Conservation (phyloP, 768 basidiomycete species). For the Auricularia auricula-judae region DNA sequence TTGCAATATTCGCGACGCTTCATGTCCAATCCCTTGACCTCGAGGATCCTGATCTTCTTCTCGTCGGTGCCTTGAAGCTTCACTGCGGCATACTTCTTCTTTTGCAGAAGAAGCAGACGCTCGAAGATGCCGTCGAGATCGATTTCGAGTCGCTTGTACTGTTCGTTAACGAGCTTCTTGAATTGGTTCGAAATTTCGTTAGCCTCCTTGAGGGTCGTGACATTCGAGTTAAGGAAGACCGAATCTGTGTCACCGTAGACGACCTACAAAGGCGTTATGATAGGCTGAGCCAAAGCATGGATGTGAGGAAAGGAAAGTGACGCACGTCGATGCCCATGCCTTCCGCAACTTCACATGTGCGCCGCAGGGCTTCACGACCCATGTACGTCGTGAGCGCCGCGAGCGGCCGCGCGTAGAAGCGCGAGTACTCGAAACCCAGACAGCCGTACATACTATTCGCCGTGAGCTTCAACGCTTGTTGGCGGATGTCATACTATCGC, state of each 20-base stretch:
- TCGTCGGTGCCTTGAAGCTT: conserved; percentile 77
- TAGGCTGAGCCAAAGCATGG: no score
- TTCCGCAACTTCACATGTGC: conserved; percentile 88
- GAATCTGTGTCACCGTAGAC: conserved; percentile 99
- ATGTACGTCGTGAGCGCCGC: conserved; percentile 96
- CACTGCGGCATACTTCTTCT: conserved; percentile 98
- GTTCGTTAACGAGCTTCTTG: conserved; percentile 94
- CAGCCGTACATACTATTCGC: conserved; percentile 99
- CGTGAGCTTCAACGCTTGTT: conserved; percentile 92
- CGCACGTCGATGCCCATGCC: conserved; percentile 79
- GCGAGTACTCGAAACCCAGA: conserved; percentile 92
- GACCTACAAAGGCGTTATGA: conserved; percentile 42
- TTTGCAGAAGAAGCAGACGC: conserved; percentile 83
- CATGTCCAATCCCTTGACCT: conserved; percentile 98
- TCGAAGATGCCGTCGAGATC: conserved; percentile 93
- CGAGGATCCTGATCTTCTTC: conserved; percentile 33
- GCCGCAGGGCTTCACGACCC: conserved; percentile 92
- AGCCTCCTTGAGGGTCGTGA: conserved; percentile 77
- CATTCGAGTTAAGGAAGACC: conserved; percentile 95
- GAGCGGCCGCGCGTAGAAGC: conserved; percentile 94
- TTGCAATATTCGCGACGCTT: conserved; percentile 92
- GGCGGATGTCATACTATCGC: conserved; percentile 80
- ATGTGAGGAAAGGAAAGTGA: background rate
- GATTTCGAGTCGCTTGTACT: conserved; percentile 91
- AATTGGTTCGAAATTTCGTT: conserved; percentile 84